Base-by-base conservation (phyloP, 805 yeast genomes). In the Yamadazyma tumulicola region DNA sequence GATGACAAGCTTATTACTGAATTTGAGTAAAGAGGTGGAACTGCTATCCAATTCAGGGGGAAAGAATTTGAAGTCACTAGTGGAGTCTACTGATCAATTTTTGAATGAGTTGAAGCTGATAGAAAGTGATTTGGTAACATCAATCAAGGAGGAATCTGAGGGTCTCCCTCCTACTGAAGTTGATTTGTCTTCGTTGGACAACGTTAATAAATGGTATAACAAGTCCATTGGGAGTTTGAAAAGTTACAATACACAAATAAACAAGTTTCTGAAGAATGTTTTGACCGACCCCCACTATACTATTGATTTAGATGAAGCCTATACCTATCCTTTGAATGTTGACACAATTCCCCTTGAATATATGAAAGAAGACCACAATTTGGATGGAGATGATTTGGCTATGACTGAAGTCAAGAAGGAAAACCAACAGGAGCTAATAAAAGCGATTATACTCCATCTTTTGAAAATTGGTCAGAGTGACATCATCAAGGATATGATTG, bases 381-480 rank as follows among this genome's bases (percentile, higher is more conserved):
- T 34, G n/a, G 31, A 26, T 15, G 18, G 10, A 4, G 35, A 32
- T 2, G 48, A 43, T 22, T 13, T 30, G 10, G 34, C 36, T 17
- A 12, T 42, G 24, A 38, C 18, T 27, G 38, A 32, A 13, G 39
- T 45, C 21, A 53, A 48, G 31, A 30, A 37, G 2, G 54, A 51
- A 19, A 63, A 61, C 36, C 50, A 60, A 20, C 45, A 43, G 15
- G 58, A 60, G 31, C 50, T 67, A 12, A 45, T 54, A 38, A 62
- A 64, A 33, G 61, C 69, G 9, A 61, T 67, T 15, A 51, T 61
- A 1, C 44, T 64, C 4, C 72, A 67, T 42, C 42, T 67, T 14
- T 44, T 67, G 23, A 67, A 66, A 38, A 58, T 57, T 3, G 71
- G 72, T 4, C 67, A 65, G 30, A 56, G 63, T 41, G 59, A 55